A percentile compares a stretch with the other conserved stretches of the same genome.
These are phyloP conservation scores for Bipolaris oryzae DNA, from an alignment of 2,329 filamentous ascomycete genomes.

Conservation along the genomic window DNA sequence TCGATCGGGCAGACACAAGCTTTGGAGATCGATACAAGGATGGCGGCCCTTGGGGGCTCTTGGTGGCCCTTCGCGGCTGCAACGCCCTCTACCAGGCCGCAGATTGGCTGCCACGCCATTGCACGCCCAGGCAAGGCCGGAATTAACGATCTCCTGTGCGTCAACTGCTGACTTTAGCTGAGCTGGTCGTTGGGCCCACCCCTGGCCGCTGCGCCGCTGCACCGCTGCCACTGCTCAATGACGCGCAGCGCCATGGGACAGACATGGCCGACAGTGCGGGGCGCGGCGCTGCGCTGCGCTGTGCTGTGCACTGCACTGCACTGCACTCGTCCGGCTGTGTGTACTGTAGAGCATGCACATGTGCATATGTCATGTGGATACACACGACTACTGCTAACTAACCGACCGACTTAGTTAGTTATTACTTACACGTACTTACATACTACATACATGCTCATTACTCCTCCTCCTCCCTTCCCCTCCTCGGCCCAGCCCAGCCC, in stretches of 20 bases:
- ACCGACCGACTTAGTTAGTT: too few species aligned
- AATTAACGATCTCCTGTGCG: constrained; percentile 30
- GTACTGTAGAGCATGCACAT: too few species aligned
- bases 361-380: too few species aligned
- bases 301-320: too few species aligned
- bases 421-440: too few species aligned
- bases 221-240: constrained; percentile 12
- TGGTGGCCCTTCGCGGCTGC: too few species aligned
- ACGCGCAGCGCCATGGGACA: constrained; percentile 20
- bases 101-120: constrained; percentile 24
- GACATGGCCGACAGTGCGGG: constrained; percentile 3
- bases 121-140: constrained; percentile 20
- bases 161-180: constrained; percentile 17
- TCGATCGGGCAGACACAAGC: constrained; percentile 39
- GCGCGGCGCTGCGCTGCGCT: not conserved
- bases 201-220: constrained; percentile 6
- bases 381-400: too few species aligned
- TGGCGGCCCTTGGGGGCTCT: not conserved
- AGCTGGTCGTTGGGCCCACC: constrained; percentile 6
- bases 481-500: not conserved
- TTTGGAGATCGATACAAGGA: constrained; percentile 38
- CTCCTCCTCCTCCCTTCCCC: not conserved
- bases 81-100: not conserved
- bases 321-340: not conserved
- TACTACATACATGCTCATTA: not conserved